phyloP scores from a whole-genome alignment of 2,329 filamentous ascomycete genomes.

The Periconia digitata region DNA sequence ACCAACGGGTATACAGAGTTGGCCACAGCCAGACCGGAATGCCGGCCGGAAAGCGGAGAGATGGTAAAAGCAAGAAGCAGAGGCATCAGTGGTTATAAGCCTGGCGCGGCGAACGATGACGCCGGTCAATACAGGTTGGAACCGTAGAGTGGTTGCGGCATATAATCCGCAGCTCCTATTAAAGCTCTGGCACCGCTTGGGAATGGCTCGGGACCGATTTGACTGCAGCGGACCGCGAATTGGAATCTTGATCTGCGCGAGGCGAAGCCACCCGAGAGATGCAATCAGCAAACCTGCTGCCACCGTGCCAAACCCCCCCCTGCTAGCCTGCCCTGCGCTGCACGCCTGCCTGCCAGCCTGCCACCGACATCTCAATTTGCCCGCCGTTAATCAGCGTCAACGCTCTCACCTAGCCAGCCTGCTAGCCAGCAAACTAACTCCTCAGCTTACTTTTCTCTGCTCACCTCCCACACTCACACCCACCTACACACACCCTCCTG shows the following conservation, averaged over 20 bases:
- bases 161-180: too few species aligned
- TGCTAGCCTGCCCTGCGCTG: background rate
- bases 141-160: too few species aligned
- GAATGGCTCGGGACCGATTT: background rate
- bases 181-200: too few species aligned
- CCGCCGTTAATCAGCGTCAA: conserved; percentile 22
- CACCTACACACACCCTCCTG: background rate
- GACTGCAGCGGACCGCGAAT: background rate
- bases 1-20: background rate
- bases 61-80: background rate
- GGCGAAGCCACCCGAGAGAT: conserved; percentile 17
- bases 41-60: background rate
- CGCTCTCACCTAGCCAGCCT: conserved; percentile 9
- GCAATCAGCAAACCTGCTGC: conserved; percentile 28
- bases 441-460: conserved; percentile 1
- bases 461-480: too few species aligned
- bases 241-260: conserved; percentile 23
- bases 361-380: conserved; percentile 18
- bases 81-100: too few species aligned
- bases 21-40: background rate
- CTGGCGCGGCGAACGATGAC: too few species aligned
- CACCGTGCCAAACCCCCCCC: background rate
- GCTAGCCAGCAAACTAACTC: background rate
- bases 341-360: background rate
- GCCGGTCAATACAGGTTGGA: too few species aligned